Evolutionary conservation across 352 stramenopile species (phyloP), one percentile per base, ranked within the genome.

Genomic region (Phytophthora europaea): DNA sequence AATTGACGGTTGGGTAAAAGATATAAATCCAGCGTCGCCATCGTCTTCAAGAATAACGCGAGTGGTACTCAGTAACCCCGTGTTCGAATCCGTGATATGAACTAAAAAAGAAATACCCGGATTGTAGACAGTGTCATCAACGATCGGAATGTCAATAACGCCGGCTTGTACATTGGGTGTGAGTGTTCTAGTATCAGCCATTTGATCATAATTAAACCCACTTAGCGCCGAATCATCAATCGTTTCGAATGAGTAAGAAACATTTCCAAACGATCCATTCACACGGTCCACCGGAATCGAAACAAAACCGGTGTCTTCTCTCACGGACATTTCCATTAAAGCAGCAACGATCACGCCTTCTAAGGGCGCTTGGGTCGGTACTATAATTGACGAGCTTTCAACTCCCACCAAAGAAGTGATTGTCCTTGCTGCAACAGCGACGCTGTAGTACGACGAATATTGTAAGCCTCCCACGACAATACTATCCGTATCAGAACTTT

Each of bases 1-100:
- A n/a, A 73, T 62, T 5, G 51, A 28, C 28, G 66, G 5, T 16
- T 58, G 53, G 3, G 23, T 56, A 61, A 93, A 93, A 2, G 76
- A 81, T 26, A 93, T 62, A 20, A 70, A 82, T 10, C 85, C 85
- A 12, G 83, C 85, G 45, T 93, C 83, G 2, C 82, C 82, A 58
- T 93, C 79, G 26, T 93, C 85, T 6, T 55, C 34, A 7, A 93
- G 64, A 15, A 69, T 52, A 10, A 93, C 61, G 1, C 45, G 74
- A 1, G 85, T 86, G 15, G 72, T 57, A 3, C 67, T 85, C 28
- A 58, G 22, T 7, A 71, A 45, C 3, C 26, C 23, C 3, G 78
- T 82, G 4, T 56, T 40, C 0, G 58, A 54, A 60, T 91, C 83
- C 1, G 50, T 67, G 18, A 93, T 70, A 1, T 70, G 6, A 0